These are phyloP conservation scores for Vicia sativa DNA, from an alignment of 306 rosid species.

Conservation along the genomic window DNA sequence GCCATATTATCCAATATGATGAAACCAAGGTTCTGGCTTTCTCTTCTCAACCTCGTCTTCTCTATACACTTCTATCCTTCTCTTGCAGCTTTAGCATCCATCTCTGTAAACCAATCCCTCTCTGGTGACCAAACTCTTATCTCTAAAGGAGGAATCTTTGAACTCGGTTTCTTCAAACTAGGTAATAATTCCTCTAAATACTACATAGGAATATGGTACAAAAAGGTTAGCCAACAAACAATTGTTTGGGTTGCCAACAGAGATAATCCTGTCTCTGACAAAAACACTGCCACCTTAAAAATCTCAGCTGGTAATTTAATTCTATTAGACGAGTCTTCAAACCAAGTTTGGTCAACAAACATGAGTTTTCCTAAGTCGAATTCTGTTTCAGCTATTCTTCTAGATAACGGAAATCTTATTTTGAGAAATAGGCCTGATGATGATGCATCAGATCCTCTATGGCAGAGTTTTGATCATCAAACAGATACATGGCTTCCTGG, in stretches of 20 bases:
- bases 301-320: conserved; percentile 53
- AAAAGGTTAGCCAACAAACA: background rate
- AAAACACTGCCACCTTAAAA: conserved; percentile 44
- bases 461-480: conserved; percentile 48
- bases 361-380: conserved; percentile 29
- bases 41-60: conserved; percentile 37
- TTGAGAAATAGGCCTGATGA: conserved; percentile 29
- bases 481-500: conserved; percentile 59
- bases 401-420: conserved; percentile 56
- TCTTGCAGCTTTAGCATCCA: conserved; percentile 40
- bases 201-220: conserved; percentile 74
- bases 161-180: conserved; percentile 55
- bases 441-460: conserved; percentile 33
- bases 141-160: conserved; percentile 45
- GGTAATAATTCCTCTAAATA: conserved; percentile 47
- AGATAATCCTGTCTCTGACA: conserved; percentile 48
- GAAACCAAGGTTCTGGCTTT: conserved; percentile 32
- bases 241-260: conserved; percentile 73
- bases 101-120: conserved; percentile 51
- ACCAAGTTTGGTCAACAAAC: conserved; percentile 63
- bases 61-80: conserved; percentile 24
- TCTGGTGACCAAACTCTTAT: conserved; percentile 53
- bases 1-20: conserved; percentile 43
- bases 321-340: conserved; percentile 45
- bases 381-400: conserved; percentile 43